Evolutionary conservation across 805 yeast species (phyloP).

Genomic region (Metschnikowia continentalis): DNA sequence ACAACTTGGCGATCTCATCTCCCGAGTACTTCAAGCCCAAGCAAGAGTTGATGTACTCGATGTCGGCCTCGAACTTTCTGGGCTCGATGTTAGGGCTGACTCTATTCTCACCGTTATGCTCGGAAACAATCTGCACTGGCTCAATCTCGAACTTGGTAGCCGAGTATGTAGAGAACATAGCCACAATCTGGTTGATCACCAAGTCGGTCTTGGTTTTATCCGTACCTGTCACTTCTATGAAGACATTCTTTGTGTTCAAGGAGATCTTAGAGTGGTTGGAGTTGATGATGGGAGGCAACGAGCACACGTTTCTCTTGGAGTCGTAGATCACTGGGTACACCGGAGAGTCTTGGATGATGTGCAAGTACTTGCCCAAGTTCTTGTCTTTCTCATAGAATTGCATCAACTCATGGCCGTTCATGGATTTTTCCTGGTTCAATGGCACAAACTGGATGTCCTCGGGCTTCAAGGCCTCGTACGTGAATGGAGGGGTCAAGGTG

Average conservation of each 20-base stretch:
- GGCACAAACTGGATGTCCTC: conserved; percentile 71
- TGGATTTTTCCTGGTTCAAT: conserved; percentile 61
- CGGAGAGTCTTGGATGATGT: conserved; percentile 81
- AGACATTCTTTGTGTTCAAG: conserved; percentile 78
- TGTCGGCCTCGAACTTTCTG: conserved; percentile 69
- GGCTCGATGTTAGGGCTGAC: conserved; percentile 68
- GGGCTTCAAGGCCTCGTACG: conserved; percentile 82
- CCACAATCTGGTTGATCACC: conserved; percentile 86
- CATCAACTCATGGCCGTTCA: conserved; percentile 76
- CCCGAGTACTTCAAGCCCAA: conserved; percentile 75
- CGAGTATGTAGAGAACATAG: conserved; percentile 93
- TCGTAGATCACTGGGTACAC: conserved; percentile 90
- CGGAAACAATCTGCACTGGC: conserved; percentile 81
- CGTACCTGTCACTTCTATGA: conserved; percentile 92
- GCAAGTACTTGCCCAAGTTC: conserved; percentile 84
- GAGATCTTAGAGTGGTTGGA: conserved; percentile 87
- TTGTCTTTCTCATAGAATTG: conserved; percentile 89
- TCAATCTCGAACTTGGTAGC: conserved; percentile 79
- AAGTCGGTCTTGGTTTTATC: conserved; percentile 92
- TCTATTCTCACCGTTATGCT: conserved; percentile 74
- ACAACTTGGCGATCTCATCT: conserved; percentile 61
- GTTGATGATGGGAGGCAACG: conserved; percentile 96
- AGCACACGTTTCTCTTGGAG: conserved; percentile 68
- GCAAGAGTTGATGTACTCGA: conserved; percentile 84
- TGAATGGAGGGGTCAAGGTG: conserved; percentile 73